These are phyloP conservation scores for Tetrastigma voinierianum DNA, from an alignment of 164 flowering plant species.

Conservation along the genomic window DNA sequence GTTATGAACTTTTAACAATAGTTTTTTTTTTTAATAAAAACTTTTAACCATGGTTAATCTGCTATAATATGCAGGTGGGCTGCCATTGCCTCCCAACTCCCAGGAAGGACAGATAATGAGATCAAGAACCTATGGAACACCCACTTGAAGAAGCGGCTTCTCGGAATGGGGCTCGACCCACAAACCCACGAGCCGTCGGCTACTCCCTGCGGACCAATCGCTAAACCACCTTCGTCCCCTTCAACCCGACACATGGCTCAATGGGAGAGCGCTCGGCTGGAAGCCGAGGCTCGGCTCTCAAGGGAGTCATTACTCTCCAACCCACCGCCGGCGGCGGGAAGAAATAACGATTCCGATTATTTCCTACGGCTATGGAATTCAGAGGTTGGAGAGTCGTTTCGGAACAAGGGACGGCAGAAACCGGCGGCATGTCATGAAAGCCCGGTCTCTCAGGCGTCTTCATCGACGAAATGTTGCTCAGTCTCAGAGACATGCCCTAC, in stretches of 20 bases:
- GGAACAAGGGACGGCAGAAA: conserved; percentile 31
- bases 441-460: conserved; percentile 54
- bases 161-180: conserved; percentile 64
- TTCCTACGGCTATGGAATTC: conserved; percentile 88
- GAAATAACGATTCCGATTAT: conserved; percentile 39
- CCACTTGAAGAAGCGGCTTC: conserved; percentile 81
- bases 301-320: conserved; percentile 48
- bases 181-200: conserved; percentile 53
- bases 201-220: conserved; percentile 11
- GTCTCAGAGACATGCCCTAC: conserved; percentile 27
- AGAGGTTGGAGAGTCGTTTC: conserved; percentile 82
- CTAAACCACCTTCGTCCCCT: conserved; percentile 25
- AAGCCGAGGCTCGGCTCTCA: conserved; percentile 92
- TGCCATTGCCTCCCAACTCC: conserved; percentile 80
- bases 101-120: conserved; percentile 98
- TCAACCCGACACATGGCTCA: conserved; percentile 91
- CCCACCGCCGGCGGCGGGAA: conserved; percentile 5
- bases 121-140: conserved; percentile 98
- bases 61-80: conserved; percentile 72
- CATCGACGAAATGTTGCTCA: conserved; percentile 51
- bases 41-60: background rate
- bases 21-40: no score
- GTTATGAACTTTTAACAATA: background rate
- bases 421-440: conserved; percentile 29
- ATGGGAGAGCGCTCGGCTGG: conserved; percentile 97